These are phyloP conservation scores for Fraxinus americana DNA, from an alignment of 257 asterid genomes.

Conservation along the genomic window DNA sequence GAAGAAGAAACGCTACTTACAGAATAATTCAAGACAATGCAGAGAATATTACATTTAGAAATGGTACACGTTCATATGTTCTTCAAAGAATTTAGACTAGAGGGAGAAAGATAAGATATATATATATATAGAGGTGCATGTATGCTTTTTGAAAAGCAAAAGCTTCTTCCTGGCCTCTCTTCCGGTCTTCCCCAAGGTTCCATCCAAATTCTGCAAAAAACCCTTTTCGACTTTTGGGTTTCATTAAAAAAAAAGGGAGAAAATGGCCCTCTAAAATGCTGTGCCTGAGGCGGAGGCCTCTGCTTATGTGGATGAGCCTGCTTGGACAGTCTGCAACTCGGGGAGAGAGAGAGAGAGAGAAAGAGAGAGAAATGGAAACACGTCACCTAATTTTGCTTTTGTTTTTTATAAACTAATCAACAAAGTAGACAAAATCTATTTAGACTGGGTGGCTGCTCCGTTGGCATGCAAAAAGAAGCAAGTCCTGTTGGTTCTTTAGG, in stretches of 20 bases:
- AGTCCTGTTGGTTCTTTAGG: no score
- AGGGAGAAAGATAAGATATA: constrained; percentile 23
- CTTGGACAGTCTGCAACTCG: not conserved
- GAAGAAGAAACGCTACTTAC: constrained; percentile 30
- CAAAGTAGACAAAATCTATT: no score
- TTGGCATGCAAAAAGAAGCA: no score
- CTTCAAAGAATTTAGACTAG: constrained; percentile 32
- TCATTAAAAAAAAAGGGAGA: no score
- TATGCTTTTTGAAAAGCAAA: constrained; percentile 74
- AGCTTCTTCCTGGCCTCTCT: constrained; percentile 49
- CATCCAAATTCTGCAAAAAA: no score
- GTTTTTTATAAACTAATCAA: not conserved
- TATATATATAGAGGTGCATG: constrained; percentile 26
- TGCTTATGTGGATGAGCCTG: no score
- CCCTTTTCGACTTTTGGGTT: no score
- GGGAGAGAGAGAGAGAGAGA: not conserved
- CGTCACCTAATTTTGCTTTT: not conserved
- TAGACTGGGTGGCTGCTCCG: not conserved
- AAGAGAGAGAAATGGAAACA: no score
- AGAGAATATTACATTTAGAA: constrained; percentile 25
- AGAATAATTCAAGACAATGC: constrained; percentile 23
- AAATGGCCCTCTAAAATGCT: no score
- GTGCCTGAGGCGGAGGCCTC: no score
- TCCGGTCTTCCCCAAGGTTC: not conserved
- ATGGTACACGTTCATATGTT: constrained; percentile 28